phyloP scores from a whole-genome alignment of 768 basidiomycete genomes.

The Russula compacta region DNA sequence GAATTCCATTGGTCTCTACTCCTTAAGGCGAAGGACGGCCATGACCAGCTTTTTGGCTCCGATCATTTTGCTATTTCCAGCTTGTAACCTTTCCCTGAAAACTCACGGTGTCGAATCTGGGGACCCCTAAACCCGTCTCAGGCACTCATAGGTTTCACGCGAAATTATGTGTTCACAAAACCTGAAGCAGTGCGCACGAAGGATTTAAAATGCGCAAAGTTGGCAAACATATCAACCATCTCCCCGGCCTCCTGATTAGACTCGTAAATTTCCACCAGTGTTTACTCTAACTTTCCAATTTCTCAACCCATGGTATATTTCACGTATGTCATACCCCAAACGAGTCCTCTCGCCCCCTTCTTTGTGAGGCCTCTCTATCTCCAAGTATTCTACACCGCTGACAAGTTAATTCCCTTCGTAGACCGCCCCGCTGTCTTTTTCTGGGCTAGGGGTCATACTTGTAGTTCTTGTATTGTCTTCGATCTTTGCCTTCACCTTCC shows the following conservation, averaged over 20 bases:
- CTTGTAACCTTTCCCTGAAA: neutral
- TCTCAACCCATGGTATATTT: neutral
- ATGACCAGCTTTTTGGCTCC: neutral
- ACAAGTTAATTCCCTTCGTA: neutral
- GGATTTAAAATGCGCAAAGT: neutral
- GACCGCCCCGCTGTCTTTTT: neutral
- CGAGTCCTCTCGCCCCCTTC: neutral
- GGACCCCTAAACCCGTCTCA: neutral
- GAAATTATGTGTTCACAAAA: neutral
- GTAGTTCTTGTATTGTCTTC: neutral
- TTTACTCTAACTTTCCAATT: neutral
- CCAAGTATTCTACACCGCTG: neutral
- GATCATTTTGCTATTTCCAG: too few relatives aligned
- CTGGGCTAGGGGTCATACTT: neutral
- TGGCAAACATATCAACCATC: neutral
- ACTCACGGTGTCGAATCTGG: neutral
- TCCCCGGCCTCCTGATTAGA: neutral
- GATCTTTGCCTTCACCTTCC: conserved; percentile 19
- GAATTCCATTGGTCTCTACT: neutral
- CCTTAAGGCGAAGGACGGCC: neutral
- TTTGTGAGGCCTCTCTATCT: neutral
- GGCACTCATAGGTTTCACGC: neutral
- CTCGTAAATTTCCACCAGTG: neutral
- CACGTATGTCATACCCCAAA: neutral
- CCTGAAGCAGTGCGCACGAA: neutral